Evolutionary conservation across 2,329 filamentous ascomycete species (phyloP), one percentile per base, ranked within the genome.

Genomic region (Penicillium janthinellum): DNA sequence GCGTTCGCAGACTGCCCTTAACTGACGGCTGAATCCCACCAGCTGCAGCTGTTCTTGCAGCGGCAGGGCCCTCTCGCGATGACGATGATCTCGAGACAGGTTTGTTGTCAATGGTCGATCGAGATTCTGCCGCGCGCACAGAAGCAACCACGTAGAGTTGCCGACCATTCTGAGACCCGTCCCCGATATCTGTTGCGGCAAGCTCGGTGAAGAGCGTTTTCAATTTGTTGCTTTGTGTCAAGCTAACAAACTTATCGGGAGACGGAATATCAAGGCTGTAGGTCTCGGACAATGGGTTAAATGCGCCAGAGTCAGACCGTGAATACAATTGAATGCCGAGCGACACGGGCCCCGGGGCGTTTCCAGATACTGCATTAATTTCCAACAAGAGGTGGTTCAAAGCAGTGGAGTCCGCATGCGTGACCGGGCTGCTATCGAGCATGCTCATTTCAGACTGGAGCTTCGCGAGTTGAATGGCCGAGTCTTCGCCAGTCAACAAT

Each of bases 391-490:
- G 89, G 72, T 96, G 90, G 55, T 96, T 79, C 38, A 90, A 83
- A 0, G 86, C 88, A 52, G 88, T 83, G 67, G 92, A 82, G 67
- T 90, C 92, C 15, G 86, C 77, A 10, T 85, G 80, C 4, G 86
- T 82, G 20, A 86, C 84, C 0, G 92, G 93, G n/a, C 88, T 86
- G 67, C 91, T 89, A 59, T 96, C 89, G 48, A 99, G 82, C 69
- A 98, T 84, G 75, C 92, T 96, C 95, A 99, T 99, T 72, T 93
- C 86, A 4, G 95, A 96, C 79, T 99, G 96, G 58, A 98, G 81
- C 72, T 88, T 92, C 6, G 94, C 94, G 65, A 97, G 86, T 59
- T 96, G 90, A 31, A 98, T 90, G 4, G 95, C 91, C 0, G 93
- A 96, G 76, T 99, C 95, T 55, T 97, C 90, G 12, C 91, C 92